These are phyloP conservation scores for Calonectria hongkongensis DNA, from an alignment of 2,329 filamentous ascomycete species.

Conservation along the genomic window DNA sequence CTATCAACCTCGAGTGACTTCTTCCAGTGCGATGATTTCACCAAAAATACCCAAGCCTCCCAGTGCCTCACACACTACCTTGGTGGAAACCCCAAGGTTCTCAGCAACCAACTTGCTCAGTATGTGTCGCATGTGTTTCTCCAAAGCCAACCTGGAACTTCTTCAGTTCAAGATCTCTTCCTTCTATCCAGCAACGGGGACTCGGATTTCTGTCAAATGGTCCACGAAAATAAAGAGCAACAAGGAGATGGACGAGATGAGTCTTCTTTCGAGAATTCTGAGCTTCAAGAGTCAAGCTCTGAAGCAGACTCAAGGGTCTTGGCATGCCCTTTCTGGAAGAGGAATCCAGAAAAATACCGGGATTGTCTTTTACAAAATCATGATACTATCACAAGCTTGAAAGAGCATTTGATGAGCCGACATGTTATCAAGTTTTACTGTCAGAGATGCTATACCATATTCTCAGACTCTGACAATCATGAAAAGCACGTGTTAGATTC, in stretches of 20 bases:
- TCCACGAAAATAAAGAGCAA: not conserved
- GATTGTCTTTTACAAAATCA: not conserved
- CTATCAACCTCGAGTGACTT: constrained; percentile 89
- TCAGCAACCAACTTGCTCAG: constrained; percentile 96
- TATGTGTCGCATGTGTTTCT: constrained; percentile 90
- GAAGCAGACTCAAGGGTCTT: not conserved
- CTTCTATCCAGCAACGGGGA: too few species aligned
- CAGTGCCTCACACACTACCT: constrained; percentile 93
- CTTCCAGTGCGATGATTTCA: constrained; percentile 96
- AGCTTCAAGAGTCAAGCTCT: not conserved
- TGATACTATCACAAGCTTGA: not conserved
- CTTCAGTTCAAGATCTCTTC: too few species aligned
- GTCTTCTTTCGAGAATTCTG: not conserved
- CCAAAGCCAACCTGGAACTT: too few species aligned
- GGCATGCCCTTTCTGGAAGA: constrained; percentile 2
- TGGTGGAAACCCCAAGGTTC: constrained; percentile 94
- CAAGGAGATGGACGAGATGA: not conserved
- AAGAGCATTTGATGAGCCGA: not conserved
- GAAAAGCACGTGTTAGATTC: not conserved
- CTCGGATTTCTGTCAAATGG: too few species aligned
- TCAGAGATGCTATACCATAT: not conserved
- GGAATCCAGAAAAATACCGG: not conserved
- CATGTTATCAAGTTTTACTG: not conserved
- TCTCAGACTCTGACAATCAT: not conserved
- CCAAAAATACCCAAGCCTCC: constrained; percentile 96